These are phyloP conservation scores for Monascus ruber DNA, from an alignment of 2,329 filamentous ascomycete species.

Conservation along the genomic window DNA sequence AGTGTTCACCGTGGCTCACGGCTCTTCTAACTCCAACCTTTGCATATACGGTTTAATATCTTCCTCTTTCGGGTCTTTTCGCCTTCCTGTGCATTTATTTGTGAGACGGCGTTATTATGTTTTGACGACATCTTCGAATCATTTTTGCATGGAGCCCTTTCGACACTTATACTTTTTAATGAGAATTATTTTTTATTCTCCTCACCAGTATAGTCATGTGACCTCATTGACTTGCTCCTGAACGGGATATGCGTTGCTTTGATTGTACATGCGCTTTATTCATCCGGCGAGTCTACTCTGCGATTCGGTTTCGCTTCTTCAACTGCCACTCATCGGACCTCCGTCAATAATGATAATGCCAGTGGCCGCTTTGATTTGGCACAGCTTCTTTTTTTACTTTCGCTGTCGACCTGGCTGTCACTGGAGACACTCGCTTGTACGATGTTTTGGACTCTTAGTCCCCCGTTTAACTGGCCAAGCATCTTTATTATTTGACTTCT, in stretches of 20 bases:
- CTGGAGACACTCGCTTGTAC: slow-evolving; percentile 29
- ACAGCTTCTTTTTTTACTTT: slow-evolving; percentile 4
- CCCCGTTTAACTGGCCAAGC: slow-evolving; percentile 14
- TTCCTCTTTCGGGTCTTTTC: slow-evolving; percentile 4
- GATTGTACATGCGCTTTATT: slow-evolving; percentile 28
- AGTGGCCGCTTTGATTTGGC: slow-evolving; percentile 12
- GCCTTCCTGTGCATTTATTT: background rate
- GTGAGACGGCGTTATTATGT: slow-evolving; percentile 23
- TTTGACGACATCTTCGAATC: slow-evolving; percentile 24
- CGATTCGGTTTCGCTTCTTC: slow-evolving; percentile 2
- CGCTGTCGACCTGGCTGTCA: slow-evolving; percentile 6
- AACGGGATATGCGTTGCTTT: slow-evolving; percentile 8
- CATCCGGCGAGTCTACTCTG: slow-evolving; percentile 9
- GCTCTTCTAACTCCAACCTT: slow-evolving; percentile 5
- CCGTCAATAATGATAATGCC: slow-evolving; percentile 32
- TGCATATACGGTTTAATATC: slow-evolving; percentile 6
- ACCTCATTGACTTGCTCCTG: background rate
- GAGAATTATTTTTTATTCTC: slow-evolving; percentile 14
- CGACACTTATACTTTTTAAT: slow-evolving; percentile 22
- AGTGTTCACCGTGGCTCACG: slow-evolving; percentile 2
- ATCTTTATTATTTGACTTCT: slow-evolving; percentile 15
- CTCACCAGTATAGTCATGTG: background rate
- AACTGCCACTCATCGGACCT: slow-evolving; percentile 7
- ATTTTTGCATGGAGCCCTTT: slow-evolving; percentile 28
- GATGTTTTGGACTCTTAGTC: slow-evolving; percentile 13